Percentiles rank a stretch among this genome's conserved stretches.
phyloP scores from a whole-genome alignment of 75 land plant species.

The Pinus albicaulis region DNA sequence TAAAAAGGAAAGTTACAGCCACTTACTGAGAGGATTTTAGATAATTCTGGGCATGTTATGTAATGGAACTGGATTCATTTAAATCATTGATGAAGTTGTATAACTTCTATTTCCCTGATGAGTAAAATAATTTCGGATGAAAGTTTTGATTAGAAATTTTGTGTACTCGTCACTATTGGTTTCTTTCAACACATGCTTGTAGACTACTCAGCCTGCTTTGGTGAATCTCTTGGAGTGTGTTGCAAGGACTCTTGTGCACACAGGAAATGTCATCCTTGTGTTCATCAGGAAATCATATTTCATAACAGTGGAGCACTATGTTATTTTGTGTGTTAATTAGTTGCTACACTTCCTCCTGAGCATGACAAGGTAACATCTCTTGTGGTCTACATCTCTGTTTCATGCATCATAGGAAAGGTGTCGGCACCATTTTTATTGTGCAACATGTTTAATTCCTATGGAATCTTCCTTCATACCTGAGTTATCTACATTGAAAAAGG shows the following conservation, averaged over 20 bases:
- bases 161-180: not conserved
- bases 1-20: conserved; percentile 56
- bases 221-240: conserved; percentile 9
- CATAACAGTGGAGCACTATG: not conserved
- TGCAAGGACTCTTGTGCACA: conserved; percentile 7
- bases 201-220: not conserved
- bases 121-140: conserved; percentile 1
- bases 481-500: not conserved
- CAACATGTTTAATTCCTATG: not conserved
- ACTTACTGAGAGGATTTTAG: conserved; percentile 12
- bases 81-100: not conserved
- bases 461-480: not conserved
- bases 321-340: not conserved
- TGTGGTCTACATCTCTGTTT: not conserved
- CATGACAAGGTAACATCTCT: not conserved
- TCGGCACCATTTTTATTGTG: not conserved
- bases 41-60: not conserved
- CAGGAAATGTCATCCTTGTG: not conserved
- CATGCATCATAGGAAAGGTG: not conserved
- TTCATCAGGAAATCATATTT: not conserved
- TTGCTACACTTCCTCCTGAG: not conserved
- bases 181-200: not conserved
- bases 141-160: not conserved
- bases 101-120: not conserved
- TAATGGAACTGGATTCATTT: not conserved